Evolutionary conservation across 2,329 filamentous ascomycete genomes (phyloP), one percentile per base, ranked within the genome.

Genomic region (Metarhizium rileyi): DNA sequence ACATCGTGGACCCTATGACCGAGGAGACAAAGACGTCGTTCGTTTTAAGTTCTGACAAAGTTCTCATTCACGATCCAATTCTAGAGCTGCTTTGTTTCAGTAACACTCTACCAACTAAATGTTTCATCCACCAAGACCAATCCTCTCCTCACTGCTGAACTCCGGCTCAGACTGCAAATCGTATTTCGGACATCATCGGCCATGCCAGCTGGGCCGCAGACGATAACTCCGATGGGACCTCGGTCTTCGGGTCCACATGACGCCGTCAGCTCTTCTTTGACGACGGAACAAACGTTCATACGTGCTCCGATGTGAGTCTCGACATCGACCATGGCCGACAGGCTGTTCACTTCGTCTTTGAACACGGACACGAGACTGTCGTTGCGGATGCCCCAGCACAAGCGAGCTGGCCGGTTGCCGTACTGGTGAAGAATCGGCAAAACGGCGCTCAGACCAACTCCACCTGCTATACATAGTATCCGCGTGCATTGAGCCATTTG

Each of bases 361-460:
- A 58, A 38, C n/a, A 54, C 57, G 1, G 47, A 47, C 5, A 54
- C 27, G 1, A 64, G 50, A 8, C 49, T 52, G 3, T 47, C 45
- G 20, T 53, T 53, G 12, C 63, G 56, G 1, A 56, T 53, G 5
- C 55, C 57, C 63, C 60, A 66, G 48, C 54, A 61, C 1, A 66
- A 46, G 1, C 56, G 54, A 4, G 56, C 54, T 9, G 33, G 42
- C 20, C 40, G 52, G 12, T 50, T 52, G 5, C 41, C 41, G 3
- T 54, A 53, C 9, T 23, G 18, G n/a, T 30, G 27, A 4, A 63
- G 54, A 16, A 59, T 50, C 2, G 65, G 60, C 14, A 67, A 50
- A 14, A 63, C 53, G 6, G 61, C 60, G 3, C 60, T 64, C 10
- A 67, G 57, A 18, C 63, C 63, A 0, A 66, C 62, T 5, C 64